These are phyloP conservation scores for Eucalyptus pumila DNA, from an alignment of 345 rosid genomes.

Conservation along the genomic window DNA sequence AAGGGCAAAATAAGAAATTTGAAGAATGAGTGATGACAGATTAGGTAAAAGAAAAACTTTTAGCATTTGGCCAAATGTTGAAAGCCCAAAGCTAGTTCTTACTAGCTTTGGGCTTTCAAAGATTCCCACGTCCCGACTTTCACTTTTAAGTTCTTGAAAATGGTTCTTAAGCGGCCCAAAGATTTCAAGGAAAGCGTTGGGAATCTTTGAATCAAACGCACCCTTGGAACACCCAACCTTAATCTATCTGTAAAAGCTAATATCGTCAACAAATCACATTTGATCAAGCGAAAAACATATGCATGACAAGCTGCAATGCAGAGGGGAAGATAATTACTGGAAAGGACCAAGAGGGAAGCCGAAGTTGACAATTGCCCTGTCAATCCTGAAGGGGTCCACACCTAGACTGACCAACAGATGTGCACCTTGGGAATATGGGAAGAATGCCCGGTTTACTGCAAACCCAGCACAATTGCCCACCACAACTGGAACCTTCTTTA, in stretches of 20 bases:
- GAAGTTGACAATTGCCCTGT: conserved; percentile 57
- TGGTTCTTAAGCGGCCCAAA: no score
- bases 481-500: conserved; percentile 91
- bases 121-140: no score
- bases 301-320: not conserved
- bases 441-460: conserved; percentile 88
- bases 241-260: not conserved
- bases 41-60: no score
- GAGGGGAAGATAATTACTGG: conserved; percentile 50
- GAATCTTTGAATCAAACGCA: no score
- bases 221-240: not conserved
- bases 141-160: no score
- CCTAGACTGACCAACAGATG: conserved; percentile 66
- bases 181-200: no score
- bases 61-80: no score
- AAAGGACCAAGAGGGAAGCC: conserved; percentile 96
- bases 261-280: not conserved
- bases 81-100: no score
- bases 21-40: no score
- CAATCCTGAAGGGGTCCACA: conserved; percentile 86
- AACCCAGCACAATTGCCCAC: conserved; percentile 96
- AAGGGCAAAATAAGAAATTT: no score
- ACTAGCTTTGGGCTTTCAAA: no score
- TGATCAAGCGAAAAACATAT: not conserved
- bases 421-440: conserved; percentile 73